A percentile compares a stretch with the other conserved stretches of the same genome.
phyloP scores from a whole-genome alignment of 805 yeast species.

The Maudiozyma barnettii region DNA sequence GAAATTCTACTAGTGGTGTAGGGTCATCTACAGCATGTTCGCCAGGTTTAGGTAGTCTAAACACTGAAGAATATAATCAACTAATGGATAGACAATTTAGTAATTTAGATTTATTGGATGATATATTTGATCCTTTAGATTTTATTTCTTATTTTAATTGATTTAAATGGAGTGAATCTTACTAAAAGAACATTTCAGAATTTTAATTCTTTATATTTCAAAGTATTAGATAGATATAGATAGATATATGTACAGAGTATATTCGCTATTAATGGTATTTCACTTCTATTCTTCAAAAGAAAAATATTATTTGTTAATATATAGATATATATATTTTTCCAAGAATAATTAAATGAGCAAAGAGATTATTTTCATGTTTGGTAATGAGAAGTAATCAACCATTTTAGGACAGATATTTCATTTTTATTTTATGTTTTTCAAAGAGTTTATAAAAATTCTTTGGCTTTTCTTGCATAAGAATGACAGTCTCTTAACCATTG shows the following conservation, averaged over 20 bases:
- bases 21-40: background rate
- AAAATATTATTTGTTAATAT: background rate
- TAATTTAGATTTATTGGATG: conserved; percentile 16
- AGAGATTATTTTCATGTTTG: background rate
- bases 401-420: background rate
- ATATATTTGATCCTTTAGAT: conserved; percentile 24
- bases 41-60: background rate
- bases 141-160: conserved; percentile 18
- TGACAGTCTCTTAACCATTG: conserved; percentile 95
- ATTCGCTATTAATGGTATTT: background rate
- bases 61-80: conserved; percentile 3
- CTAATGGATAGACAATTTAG: background rate
- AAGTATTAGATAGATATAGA: no score
- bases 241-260: no score
- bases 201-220: no score
- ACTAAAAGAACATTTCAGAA: no score
- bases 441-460: conserved; percentile 50
- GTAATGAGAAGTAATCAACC: no score
- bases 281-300: background rate
- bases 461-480: conserved; percentile 75
- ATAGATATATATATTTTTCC: background rate
- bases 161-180: no score
- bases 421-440: background rate
- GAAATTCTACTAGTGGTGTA: background rate
- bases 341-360: background rate